Conservation (phyloP, 768 basidiomycete species). For the Hericium coralloides region DNA sequence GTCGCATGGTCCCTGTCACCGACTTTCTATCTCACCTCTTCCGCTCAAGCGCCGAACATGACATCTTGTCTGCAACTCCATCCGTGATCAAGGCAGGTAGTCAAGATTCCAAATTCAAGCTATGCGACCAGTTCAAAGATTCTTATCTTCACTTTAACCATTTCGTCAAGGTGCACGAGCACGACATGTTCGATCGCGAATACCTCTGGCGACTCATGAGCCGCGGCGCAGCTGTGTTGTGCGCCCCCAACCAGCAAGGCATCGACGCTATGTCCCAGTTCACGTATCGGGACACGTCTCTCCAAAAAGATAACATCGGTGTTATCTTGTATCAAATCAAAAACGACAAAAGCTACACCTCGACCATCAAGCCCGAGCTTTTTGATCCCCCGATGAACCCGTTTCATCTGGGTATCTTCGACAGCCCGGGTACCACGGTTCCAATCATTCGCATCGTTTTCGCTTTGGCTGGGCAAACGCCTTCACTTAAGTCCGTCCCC, state of each 20-base stretch:
- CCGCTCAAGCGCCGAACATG: not conserved
- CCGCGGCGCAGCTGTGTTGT: slow-evolving; percentile 23
- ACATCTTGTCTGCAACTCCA: no score
- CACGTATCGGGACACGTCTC: slow-evolving; percentile 1
- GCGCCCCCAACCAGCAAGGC: slow-evolving; percentile 16
- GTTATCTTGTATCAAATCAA: slow-evolving; percentile 20
- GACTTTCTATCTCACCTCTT: not conserved
- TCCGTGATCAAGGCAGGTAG: no score
- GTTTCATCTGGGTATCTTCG: slow-evolving; percentile 13
- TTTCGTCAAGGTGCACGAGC: slow-evolving; percentile 20
- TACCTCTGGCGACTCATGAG: slow-evolving; percentile 16
- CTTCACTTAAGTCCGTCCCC: not conserved
- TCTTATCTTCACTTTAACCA: slow-evolving; percentile 22
- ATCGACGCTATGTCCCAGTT: slow-evolving; percentile 21
- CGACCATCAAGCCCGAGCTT: slow-evolving; percentile 5
- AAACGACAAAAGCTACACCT: slow-evolving; percentile 13
- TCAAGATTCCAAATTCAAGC: not conserved
- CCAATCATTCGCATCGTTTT: slow-evolving; percentile 19
- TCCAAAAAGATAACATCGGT: slow-evolving; percentile 12
- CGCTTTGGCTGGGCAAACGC: slow-evolving; percentile 11
- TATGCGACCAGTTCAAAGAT: not conserved
- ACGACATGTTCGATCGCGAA: slow-evolving; percentile 10
- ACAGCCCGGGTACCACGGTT: not conserved
- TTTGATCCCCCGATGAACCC: slow-evolving; percentile 19
- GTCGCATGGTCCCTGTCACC: not conserved